Conservation (phyloP, 2,329 filamentous ascomycete species). For the Aspergillus calidoustus region DNA sequence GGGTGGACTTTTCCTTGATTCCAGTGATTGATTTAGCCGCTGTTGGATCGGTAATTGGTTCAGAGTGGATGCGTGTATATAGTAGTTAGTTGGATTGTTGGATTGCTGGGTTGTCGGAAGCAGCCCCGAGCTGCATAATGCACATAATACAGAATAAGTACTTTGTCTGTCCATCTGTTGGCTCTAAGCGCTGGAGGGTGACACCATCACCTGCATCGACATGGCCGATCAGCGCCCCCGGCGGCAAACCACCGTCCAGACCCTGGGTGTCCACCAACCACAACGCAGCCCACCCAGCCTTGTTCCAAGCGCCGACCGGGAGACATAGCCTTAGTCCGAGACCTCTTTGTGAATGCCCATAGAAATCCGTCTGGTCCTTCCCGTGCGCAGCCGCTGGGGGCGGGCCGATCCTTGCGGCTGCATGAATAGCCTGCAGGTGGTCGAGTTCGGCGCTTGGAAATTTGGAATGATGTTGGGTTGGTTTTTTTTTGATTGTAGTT, state of each 20-base stretch:
- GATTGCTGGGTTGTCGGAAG: background rate
- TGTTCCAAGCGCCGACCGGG: background rate
- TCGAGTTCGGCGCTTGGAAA: background rate
- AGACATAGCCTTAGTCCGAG: background rate
- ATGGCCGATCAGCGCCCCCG: background rate
- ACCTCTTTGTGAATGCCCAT: background rate
- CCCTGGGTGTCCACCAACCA: background rate
- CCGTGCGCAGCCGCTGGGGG: background rate
- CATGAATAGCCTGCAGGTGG: background rate
- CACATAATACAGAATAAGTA: background rate
- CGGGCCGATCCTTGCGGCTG: conserved; percentile 7
- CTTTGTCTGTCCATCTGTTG: background rate
- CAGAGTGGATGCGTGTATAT: background rate
- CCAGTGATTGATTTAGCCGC: background rate
- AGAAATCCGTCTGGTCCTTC: background rate
- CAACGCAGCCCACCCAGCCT: background rate
- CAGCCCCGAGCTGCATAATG: background rate
- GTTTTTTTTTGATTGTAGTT: background rate
- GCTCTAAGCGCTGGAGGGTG: background rate
- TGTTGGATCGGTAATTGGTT: background rate
- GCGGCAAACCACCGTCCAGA: background rate
- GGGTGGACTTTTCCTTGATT: conserved; percentile 9
- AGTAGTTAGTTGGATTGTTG: background rate
- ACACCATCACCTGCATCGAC: background rate
- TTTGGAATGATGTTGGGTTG: background rate